Base-by-base conservation (phyloP, 441 rosid genomes). In the Croton laevigatus region DNA sequence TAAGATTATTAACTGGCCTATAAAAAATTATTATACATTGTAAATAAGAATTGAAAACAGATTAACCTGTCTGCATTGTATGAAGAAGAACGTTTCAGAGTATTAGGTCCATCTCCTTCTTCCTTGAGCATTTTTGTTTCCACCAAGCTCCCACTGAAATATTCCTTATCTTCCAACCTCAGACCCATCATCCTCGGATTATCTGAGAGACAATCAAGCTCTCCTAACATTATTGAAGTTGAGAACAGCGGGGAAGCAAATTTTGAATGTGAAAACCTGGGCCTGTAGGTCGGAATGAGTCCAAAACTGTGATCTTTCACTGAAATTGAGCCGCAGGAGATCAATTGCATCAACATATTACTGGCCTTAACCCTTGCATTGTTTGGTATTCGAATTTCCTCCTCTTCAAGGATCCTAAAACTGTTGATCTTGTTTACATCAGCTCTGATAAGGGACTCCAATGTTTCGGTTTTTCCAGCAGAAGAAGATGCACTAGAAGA, bases 61-160 rank as follows among this genome's bases (percentile, higher is more conserved):
- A 75, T 73, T 59, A 70, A 94, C 99, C 96, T 86, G 92, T 90
- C 96, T 48, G 92, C 96, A 82, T 94, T 91, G 85, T 84, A 94
- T 55, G 99, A 94, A 45, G 99, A 91, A 77, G 99, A 89, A 52
- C 97, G 97, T 82, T 94, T 91, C 74, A 94, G 81, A 73, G 89
- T 69, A 66, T 75, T 11, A 70, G 42, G 82, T 53, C 81, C 84
- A 68, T 77, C 88, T 75, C 77, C 82, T 67, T 83, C 83, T 71
- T 83, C 85, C 69, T 78, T 86, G 12, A 81, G 86, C 76, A 80
- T 71, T 81, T 88, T 88, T 0, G 91, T 85, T 83, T 91, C 97
- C 19, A 91, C 81, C 79, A 94, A 75, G 84, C 98, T 91, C 40
- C 97, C 96, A 64, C 98, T 94, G 71, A 90, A 94, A 81, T 90